Base-by-base conservation (phyloP, 768 basidiomycete genomes). In the Jaapia argillacea region DNA sequence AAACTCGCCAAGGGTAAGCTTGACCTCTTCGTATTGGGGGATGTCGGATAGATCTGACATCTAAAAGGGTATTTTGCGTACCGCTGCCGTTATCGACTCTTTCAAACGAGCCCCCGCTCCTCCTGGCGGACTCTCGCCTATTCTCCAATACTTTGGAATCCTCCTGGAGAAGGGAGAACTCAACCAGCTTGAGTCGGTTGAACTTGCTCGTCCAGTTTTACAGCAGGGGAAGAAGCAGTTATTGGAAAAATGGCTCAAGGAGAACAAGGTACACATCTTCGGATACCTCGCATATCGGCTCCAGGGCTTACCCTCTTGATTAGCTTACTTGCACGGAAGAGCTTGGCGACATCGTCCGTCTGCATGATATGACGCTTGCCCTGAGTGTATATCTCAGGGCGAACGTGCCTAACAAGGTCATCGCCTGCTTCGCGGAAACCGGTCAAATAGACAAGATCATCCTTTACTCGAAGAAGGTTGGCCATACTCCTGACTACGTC, bases 371-470 rank as follows among this genome's bases (percentile, higher is more conserved):
- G 85, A 97, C 91, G 1, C 77, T 99, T 45, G 96, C 96, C 7
- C 74, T 99, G 38, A 94, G 92, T 48, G 92, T 99, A 45, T 99
- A 99, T 58, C 81, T 99, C 21, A 82, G 96, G 43, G 96, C 96
- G 43, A 97, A 94, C 55, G 82, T 97, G 4, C 96, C 96, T 38
- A 96, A 92, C 73, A 99, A 98, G 69, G 94, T 97, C 58, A 81
- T 97, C 45, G 96, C 96, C 3, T 98, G 93, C 72, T 99, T 99
- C 60, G 96, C 94, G 4, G 96, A 99, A 68, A 91, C 91, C 0
- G 96, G 94, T 14, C 96, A 99, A 64, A 96, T 81, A 27, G 93
- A 97, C 64, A 99, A 99, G 73, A 99, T 99, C 47, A 76, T 98
- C 14, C 67, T 98, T 2, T 99, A 99, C 61, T 83, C 91, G 3